Evolutionary conservation across 1,139 yeast species (phyloP), one percentile per base, ranked within the genome.

Genomic region (Sugiyamaella paludigena): DNA sequence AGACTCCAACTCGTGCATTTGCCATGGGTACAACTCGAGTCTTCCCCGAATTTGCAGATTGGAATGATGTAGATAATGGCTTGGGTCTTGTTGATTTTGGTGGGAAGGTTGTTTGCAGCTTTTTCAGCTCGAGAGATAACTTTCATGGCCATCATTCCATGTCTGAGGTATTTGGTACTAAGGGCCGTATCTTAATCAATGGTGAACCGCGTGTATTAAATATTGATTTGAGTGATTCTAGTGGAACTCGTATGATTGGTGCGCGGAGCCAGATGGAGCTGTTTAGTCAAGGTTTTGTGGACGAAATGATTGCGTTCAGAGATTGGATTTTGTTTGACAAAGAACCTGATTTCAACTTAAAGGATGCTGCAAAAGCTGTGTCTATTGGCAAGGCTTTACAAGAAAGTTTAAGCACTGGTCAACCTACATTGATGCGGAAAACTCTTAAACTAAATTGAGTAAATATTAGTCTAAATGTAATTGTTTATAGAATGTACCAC

Each of bases 291-390:
- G 58, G 57, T 2, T 56, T 52, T 40, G 44, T 30, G 24, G 30
- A 12, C 16, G 59, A 56, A 46, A 29, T 53, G 12, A 38, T 26
- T 16, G 58, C 44, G 4, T 56, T 56, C 35, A 36, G 59, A 34
- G 56, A 55, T 35, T 54, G 58, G 58, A 41, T 51, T 11, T 33
- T 52, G 29, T 40, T 37, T 19, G 49, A 55, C 34, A 41, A 15
- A 13, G 24, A 33, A 8, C 43, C 41, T 4, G 15, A 46, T 24
- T 55, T 52, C 40, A 53, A 55, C 36, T 43, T 55, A 26, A 55
- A 53, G 36, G 58, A 55, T 46, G 58, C 58, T 15, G 58, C 58
- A 8, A 55, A 50, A 36, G 58, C 58, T 10, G 58, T 55, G 1
- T 48, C 58, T 10, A 55, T 54, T 35, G 58, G 50, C 4, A 29